These are phyloP conservation scores for Dioscorea alata DNA, from an alignment of 106 monocot genomes.

Conservation along the genomic window DNA sequence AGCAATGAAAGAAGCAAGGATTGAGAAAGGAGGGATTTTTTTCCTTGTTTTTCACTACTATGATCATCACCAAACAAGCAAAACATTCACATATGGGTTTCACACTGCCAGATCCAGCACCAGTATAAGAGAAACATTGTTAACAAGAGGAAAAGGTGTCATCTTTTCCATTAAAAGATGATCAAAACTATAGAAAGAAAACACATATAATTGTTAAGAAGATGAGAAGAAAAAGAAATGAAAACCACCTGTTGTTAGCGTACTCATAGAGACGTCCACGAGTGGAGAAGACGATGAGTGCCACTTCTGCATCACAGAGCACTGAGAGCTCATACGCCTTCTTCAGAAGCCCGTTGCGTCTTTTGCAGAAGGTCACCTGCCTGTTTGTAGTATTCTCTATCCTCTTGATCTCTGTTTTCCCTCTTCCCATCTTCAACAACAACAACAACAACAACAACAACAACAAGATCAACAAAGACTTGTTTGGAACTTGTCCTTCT, in stretches of 20 bases:
- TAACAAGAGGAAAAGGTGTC: neutral
- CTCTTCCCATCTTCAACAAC: slow-evolving; percentile 7
- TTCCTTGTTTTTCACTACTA: neutral
- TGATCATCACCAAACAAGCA: neutral
- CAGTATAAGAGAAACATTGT: neutral
- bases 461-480: neutral
- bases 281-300: slow-evolving; percentile 16
- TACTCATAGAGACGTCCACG: slow-evolving; percentile 20
- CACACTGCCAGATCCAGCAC: slow-evolving; percentile 1
- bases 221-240: neutral
- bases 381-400: slow-evolving; percentile 15
- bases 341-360: slow-evolving; percentile 14
- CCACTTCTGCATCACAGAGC: slow-evolving; percentile 16
- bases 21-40: neutral
- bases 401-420: slow-evolving; percentile 20
- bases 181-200: neutral
- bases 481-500: neutral
- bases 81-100: slow-evolving; percentile 4
- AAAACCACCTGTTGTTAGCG: slow-evolving; percentile 10
- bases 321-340: slow-evolving; percentile 17
- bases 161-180: neutral
- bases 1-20: neutral
- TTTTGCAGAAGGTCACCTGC: slow-evolving; percentile 21
- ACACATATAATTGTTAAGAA: neutral
- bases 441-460: neutral